These are phyloP conservation scores for Pseudovirgaria hyperparasitica DNA, from an alignment of 2,329 filamentous ascomycete genomes.

Conservation along the genomic window DNA sequence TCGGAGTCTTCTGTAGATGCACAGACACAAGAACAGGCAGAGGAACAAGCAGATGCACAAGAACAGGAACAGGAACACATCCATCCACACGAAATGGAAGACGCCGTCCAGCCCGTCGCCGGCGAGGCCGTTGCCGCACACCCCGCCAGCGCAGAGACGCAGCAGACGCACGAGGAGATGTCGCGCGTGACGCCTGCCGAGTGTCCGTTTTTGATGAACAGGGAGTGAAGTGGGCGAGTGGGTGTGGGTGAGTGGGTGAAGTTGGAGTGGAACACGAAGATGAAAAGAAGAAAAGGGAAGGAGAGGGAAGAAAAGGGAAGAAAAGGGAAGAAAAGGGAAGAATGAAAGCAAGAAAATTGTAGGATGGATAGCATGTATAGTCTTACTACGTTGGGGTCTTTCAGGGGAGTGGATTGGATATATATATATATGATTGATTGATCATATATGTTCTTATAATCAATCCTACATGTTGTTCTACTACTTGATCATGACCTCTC, in stretches of 20 bases:
- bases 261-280: background rate
- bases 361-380: no score
- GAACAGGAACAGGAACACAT: conserved; percentile 17
- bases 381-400: no score
- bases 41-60: conserved; percentile 1
- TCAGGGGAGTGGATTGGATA: background rate
- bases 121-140: conserved; percentile 24
- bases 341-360: no score
- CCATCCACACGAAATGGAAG: conserved; percentile 20
- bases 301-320: background rate
- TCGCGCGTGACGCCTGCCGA: conserved; percentile 13
- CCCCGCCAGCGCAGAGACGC: conserved; percentile 18
- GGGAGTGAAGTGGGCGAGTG: conserved; percentile 14
- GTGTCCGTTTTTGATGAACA: conserved; percentile 26
- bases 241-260: background rate
- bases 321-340: background rate
- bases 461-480: no score
- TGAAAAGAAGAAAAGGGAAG: background rate
- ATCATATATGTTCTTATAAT: no score
- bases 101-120: conserved; percentile 14
- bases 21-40: conserved; percentile 6
- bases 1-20: conserved; percentile 7
- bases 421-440: no score
- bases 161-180: conserved; percentile 26
- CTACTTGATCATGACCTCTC: no score